A percentile compares a stretch with the other conserved stretches of the same genome.
These are phyloP conservation scores for Aspergillus luchuensis DNA, from an alignment of 2,329 filamentous ascomycete species.

Conservation along the genomic window DNA sequence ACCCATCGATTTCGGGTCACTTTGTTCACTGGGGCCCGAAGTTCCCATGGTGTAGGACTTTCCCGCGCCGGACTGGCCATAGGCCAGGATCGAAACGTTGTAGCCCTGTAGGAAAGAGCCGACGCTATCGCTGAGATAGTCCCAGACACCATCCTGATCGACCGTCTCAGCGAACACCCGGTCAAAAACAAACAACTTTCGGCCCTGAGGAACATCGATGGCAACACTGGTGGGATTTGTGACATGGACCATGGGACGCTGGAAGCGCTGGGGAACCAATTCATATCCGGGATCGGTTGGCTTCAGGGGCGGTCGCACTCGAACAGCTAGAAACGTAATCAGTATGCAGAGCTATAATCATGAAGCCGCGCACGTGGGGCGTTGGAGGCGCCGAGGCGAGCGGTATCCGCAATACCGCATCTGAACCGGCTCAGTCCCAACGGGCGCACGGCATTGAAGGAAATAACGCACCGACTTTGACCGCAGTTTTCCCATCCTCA, in stretches of 20 bases:
- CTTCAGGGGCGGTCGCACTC: constrained; percentile 83
- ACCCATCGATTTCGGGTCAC: constrained; percentile 74
- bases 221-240: constrained; percentile 80
- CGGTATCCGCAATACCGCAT: constrained; percentile 9
- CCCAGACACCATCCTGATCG: constrained; percentile 87
- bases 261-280: constrained; percentile 92
- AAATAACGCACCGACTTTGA: constrained; percentile 84
- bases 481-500: constrained; percentile 85
- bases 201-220: constrained; percentile 88
- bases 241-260: constrained; percentile 87
- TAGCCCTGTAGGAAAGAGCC: constrained; percentile 91
- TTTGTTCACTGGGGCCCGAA: constrained; percentile 77
- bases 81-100: constrained; percentile 96
- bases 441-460: not conserved
- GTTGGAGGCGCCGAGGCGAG: not conserved
- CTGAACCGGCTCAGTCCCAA: not conserved
- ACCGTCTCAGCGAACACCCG: constrained; percentile 85
- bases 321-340: constrained; percentile 66
- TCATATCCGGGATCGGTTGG: constrained; percentile 88
- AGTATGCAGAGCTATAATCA: constrained; percentile 11
- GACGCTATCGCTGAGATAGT: constrained; percentile 89
- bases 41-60: constrained; percentile 99
- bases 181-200: constrained; percentile 95
- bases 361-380: not conserved
- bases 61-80: constrained; percentile 94